These are phyloP conservation scores for Coniophora puteana DNA, from an alignment of 1,284 basidiomycete genomes.

Conservation along the genomic window DNA sequence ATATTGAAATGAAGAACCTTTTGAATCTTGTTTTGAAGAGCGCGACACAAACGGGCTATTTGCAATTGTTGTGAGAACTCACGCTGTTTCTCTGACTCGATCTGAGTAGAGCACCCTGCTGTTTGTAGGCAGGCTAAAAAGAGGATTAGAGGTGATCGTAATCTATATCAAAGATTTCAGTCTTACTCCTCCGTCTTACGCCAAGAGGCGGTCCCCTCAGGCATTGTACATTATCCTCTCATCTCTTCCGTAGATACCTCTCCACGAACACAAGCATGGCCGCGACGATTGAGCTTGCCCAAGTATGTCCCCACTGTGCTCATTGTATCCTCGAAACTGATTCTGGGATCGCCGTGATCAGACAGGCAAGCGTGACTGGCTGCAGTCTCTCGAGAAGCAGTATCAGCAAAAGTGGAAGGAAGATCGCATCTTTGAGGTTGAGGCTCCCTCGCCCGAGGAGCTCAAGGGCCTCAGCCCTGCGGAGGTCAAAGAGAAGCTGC, in stretches of 20 bases:
- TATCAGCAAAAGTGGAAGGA: slow-evolving; percentile 81
- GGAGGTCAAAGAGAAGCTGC: slow-evolving; percentile 71
- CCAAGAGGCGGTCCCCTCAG: slow-evolving; percentile 21
- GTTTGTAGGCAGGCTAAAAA: slow-evolving; percentile 13
- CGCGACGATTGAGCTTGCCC: slow-evolving; percentile 52
- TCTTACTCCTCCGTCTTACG: slow-evolving; percentile 4
- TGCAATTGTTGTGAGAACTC: too few relatives aligned
- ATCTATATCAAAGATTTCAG: slow-evolving; percentile 25
- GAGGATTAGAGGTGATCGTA: slow-evolving; percentile 18
- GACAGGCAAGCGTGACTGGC: slow-evolving; percentile 91
- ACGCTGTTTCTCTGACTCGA: slow-evolving; percentile 1
- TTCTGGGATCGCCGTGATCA: slow-evolving; percentile 28
- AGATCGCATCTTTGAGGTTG: slow-evolving; percentile 77
- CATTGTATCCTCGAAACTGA: neutral
- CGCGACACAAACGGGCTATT: too few relatives aligned
- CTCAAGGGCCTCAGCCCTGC: slow-evolving; percentile 58
- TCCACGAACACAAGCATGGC: slow-evolving; percentile 33
- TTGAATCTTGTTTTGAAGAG: too few relatives aligned
- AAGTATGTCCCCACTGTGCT: slow-evolving; percentile 30
- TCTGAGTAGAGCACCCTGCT: neutral
- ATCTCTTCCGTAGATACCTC: slow-evolving; percentile 21
- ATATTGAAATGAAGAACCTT: too few relatives aligned
- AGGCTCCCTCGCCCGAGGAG: slow-evolving; percentile 73
- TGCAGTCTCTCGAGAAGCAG: slow-evolving; percentile 79
- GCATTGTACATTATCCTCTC: slow-evolving; percentile 31